These are phyloP conservation scores for Exophiala xenobiotica DNA, from an alignment of 2,329 filamentous ascomycete genomes.

Conservation along the genomic window DNA sequence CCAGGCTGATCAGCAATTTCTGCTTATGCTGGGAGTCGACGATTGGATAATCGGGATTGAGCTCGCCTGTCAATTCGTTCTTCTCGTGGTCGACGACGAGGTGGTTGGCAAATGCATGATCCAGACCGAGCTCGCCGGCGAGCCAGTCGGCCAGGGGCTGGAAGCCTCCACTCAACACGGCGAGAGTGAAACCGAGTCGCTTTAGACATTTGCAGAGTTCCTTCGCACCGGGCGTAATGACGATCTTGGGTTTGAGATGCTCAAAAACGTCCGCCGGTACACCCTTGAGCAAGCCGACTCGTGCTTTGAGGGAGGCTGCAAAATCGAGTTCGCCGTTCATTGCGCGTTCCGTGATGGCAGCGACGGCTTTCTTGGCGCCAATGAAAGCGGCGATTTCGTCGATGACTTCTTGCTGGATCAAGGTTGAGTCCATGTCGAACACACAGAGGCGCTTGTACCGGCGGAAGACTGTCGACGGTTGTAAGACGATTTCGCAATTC, in stretches of 20 bases:
- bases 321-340: constrained; percentile 98
- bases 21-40: constrained; percentile 61
- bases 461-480: constrained; percentile 70
- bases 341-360: constrained; percentile 82
- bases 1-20: constrained; percentile 55
- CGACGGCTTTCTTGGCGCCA: constrained; percentile 77
- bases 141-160: constrained; percentile 86
- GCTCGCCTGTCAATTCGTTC: constrained; percentile 56
- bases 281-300: constrained; percentile 77
- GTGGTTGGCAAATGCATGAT: constrained; percentile 84
- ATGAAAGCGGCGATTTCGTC: constrained; percentile 87
- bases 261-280: constrained; percentile 77
- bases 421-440: constrained; percentile 98
- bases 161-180: constrained; percentile 90
- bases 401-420: constrained; percentile 97
- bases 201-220: constrained; percentile 74
- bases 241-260: constrained; percentile 70
- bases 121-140: constrained; percentile 73
- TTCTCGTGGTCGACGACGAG: constrained; percentile 51
- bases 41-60: constrained; percentile 55
- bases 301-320: constrained; percentile 74
- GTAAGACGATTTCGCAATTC: constrained; percentile 81
- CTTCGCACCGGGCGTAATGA: constrained; percentile 76
- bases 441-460: constrained; percentile 82
- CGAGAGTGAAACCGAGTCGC: constrained; percentile 78